Evolutionary conservation across 768 basidiomycete genomes (phyloP), one percentile per base, ranked within the genome.

Genomic region (Leccinum rimulosum): DNA sequence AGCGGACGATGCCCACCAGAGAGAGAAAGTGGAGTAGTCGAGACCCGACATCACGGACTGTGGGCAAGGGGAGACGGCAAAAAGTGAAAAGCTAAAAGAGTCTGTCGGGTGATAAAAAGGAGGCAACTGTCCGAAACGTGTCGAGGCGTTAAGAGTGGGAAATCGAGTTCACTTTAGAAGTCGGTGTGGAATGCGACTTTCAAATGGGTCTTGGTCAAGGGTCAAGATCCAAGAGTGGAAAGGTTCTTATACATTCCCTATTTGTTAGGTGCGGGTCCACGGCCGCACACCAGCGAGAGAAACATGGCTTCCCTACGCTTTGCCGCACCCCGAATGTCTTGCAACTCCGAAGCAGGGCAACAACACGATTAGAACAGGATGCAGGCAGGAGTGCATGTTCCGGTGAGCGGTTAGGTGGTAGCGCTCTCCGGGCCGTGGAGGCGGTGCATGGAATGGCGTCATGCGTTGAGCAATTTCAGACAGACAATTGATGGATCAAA

Each of bases 341-440:
- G 70, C 68, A 70, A 71, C 71, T 68, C 64, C 68, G 66, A 60
- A 67, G 70, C 63, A 72, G 64, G 70, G 70, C 61, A 71, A 55
- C 58, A 68, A 65, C 63, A 70, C 62, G 70, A 71, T 68, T 64
- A 36, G 67, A 58, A 71, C 67, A 71, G 67, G 64, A 33, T 66
- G 67, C 70, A 68, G 66, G 70, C 68, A 70, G 59, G 63, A 58
- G 6, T 54, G 60, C 60, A 64, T 70, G 70, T 66, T 71, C 70
- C 70, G 68, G 61, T 7, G 69, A 62, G 70, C 70, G 68, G 61
- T 55, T 61, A 60, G 50, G 47, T 35, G 51, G 28, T 56, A 66
- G 64, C 70, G 70, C 70, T 61, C 58, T 54, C 52, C 63, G 56
- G 66, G 54, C 70, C 64, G 70, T 72, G 36, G 36, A 62, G 68